Base-by-base conservation (phyloP, 495 filamentous ascomycete species). In the Choiromyces venosus region DNA sequence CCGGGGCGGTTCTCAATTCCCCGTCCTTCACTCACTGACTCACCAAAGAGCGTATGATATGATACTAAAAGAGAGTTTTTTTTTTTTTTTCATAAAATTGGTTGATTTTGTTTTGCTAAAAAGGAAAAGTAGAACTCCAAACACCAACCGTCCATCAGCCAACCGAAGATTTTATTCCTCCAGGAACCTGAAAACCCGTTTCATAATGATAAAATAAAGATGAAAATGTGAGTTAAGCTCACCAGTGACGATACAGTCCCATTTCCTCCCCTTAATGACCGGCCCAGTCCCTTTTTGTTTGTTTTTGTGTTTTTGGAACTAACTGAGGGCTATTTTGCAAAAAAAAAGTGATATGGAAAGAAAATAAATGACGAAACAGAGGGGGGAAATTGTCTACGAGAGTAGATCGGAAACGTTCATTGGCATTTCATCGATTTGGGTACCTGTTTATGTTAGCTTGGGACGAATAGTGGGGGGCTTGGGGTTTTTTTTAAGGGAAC, bases 361-460 rank as follows among this genome's bases (percentile, higher is more conserved):
- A n/a, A 61, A 36, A 72, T n/a, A 65, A 70, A 21, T 16, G 39
- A 71, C 44, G 35, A 52, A 69, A 73, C 42, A 44, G 9, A 29
- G 36, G 4, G 33, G n/a, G 61, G 40, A 40, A 39, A 56, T 29
- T 25, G 18, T 14, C 42, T 78, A 84, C 33, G 83, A 78, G 29
- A 91, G 86, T 39, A 90, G 85, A 79, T 91, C 89, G 66, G 89
- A 89, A 72, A 91, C 89, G 81, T 98, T 98, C 95, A 99, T 97
- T 37, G 95, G 95, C 95, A 99, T 99, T 87, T 99, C 95, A 81
- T 99, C 95, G 76, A 99, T 99, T 84, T 99, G 95, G 66, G 95
- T 99, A 44, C 76, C 89, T 90, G 65, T 39, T 37, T 14, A n/a
- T 19, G 71, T 86, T 81, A 88, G 84, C 64, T 76, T 4, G 18